phyloP scores from a whole-genome alignment of 2,329 filamentous ascomycete species.

The Sporothrix inflata region DNA sequence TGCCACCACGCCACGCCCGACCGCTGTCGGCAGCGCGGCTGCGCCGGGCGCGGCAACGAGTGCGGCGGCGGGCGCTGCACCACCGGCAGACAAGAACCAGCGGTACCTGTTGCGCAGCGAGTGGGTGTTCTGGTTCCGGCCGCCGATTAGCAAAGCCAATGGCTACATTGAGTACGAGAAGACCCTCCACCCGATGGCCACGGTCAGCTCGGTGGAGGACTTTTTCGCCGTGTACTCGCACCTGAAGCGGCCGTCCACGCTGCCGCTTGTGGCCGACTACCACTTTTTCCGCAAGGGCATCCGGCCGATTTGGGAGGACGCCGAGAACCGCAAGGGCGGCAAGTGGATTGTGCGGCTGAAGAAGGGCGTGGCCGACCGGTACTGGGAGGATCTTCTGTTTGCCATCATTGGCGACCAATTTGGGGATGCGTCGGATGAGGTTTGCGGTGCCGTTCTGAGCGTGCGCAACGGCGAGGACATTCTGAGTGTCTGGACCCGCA shows the following conservation, averaged over 20 bases:
- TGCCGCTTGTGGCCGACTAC: conserved; percentile 94
- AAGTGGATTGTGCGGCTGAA: conserved; percentile 98
- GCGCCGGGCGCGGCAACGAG: conserved; percentile 38
- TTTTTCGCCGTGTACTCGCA: conserved; percentile 91
- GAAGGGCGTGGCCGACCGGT: conserved; percentile 94
- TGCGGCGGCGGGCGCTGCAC: conserved; percentile 38
- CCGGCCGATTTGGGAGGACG: conserved; percentile 96
- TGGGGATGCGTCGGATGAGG: conserved; percentile 86
- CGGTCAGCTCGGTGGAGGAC: conserved; percentile 80
- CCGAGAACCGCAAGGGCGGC: conserved; percentile 91
- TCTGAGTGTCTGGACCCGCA: conserved; percentile 95
- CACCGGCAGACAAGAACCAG: conserved; percentile 41
- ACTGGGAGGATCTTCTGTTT: conserved; percentile 93
- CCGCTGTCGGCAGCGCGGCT: conserved; percentile 44
- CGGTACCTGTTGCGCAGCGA: conserved; percentile 73
- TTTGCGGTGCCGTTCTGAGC: conserved; percentile 92
- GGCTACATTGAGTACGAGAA: conserved; percentile 90
- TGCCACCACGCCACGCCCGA: conserved; percentile 50
- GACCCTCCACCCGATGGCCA: conserved; percentile 84
- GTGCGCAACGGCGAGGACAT: conserved; percentile 96
- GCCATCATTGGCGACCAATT: conserved; percentile 95
- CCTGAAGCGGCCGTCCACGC: conserved; percentile 81
- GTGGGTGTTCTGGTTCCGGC: conserved; percentile 97
- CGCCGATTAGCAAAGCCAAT: conserved; percentile 94
- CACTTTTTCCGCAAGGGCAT: conserved; percentile 98